Evolutionary conservation across 139 green algal species (phyloP).

Genomic region (Tetraselmis striata): DNA sequence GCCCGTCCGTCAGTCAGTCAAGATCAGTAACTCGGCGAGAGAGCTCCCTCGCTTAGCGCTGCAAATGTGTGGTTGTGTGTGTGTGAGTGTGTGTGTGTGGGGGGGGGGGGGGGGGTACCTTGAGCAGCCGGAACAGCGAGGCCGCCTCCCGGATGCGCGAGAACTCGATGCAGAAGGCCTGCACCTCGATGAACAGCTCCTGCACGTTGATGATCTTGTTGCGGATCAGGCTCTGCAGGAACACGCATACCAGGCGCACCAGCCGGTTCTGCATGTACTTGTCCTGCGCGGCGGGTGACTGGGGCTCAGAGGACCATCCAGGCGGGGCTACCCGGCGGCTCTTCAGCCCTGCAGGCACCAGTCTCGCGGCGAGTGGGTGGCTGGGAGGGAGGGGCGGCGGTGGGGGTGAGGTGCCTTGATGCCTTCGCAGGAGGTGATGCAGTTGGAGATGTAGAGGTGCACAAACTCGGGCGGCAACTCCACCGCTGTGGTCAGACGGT

Average conservation of each 20-base stretch:
- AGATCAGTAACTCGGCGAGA: not conserved
- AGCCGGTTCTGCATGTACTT: conserved; percentile 80
- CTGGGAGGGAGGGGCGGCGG: no score
- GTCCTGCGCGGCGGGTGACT: conserved; percentile 36
- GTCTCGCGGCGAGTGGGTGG: no score
- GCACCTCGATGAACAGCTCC: conserved; percentile 70
- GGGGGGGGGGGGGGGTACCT: conserved; percentile 14
- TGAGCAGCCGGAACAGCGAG: conserved; percentile 73
- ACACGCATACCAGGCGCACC: conserved; percentile 84
- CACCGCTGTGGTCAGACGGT: conserved; percentile 58
- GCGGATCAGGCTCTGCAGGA: conserved; percentile 77
- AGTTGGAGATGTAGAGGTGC: conserved; percentile 82
- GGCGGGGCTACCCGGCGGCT: not conserved
- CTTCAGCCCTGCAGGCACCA: not conserved
- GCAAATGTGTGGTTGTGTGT: no score
- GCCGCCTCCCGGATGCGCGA: conserved; percentile 77
- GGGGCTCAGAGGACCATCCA: not conserved
- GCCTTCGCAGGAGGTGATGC: conserved; percentile 66
- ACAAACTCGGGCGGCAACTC: conserved; percentile 71
- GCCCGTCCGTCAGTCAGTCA: no score
- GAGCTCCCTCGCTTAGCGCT: no score
- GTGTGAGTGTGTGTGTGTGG: no score
- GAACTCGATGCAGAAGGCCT: conserved; percentile 88
- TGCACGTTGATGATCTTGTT: conserved; percentile 58
- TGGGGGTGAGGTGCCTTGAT: no score